Conservation (phyloP, 768 basidiomycete species). For the Mycena pura region DNA sequence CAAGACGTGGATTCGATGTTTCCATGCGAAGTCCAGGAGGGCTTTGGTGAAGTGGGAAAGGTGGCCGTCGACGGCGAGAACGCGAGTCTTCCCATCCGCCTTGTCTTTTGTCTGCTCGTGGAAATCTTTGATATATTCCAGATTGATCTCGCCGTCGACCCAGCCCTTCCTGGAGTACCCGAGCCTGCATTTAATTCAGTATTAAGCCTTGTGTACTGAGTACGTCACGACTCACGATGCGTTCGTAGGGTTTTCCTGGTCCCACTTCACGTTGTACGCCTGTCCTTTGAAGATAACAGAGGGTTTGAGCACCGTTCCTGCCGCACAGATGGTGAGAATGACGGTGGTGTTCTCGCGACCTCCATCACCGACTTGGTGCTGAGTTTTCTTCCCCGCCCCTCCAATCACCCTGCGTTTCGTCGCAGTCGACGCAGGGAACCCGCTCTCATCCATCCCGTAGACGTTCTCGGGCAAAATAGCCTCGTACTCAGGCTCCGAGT, state of each 20-base stretch:
- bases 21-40: slow-evolving; percentile 46
- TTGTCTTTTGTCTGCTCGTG: slow-evolving; percentile 45
- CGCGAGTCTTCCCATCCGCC: slow-evolving; percentile 30
- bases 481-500: background rate
- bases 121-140: slow-evolving; percentile 47
- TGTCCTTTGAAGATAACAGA: slow-evolving; percentile 49
- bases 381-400: slow-evolving; percentile 24
- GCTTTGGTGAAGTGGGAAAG: slow-evolving; percentile 46
- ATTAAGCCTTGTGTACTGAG: background rate
- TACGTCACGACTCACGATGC: slow-evolving; percentile 40
- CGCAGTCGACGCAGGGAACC: slow-evolving; percentile 34
- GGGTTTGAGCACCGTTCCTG: slow-evolving; percentile 45
- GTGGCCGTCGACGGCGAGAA: slow-evolving; percentile 56
- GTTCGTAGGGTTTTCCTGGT: slow-evolving; percentile 46
- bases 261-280: slow-evolving; percentile 43
- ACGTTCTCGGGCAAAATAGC: slow-evolving; percentile 34
- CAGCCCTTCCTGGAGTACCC: slow-evolving; percentile 44
- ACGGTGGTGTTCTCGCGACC: slow-evolving; percentile 44
- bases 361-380: slow-evolving; percentile 39
- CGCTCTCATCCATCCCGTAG: slow-evolving; percentile 44
- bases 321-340: slow-evolving; percentile 43
- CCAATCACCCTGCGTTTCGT: slow-evolving; percentile 38
- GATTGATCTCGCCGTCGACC: slow-evolving; percentile 44
- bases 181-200: slow-evolving; percentile 28
- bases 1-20: slow-evolving; percentile 46